These are phyloP conservation scores for Fusarium bulbicola DNA, from an alignment of 2,329 filamentous ascomycete species.

Conservation along the genomic window DNA sequence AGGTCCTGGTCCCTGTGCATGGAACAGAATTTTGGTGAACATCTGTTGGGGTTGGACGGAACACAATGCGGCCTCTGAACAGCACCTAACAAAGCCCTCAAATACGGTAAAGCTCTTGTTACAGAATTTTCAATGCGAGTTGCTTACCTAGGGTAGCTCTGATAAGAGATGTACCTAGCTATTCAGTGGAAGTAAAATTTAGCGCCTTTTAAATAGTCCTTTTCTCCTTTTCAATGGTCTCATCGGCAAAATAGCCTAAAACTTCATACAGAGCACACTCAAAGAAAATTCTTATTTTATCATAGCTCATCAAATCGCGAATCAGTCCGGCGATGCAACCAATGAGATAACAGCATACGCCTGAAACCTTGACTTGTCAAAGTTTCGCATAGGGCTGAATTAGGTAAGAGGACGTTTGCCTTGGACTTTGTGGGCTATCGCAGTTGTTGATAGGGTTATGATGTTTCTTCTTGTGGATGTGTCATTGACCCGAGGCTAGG, in stretches of 20 bases:
- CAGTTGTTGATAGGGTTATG: accelerated
- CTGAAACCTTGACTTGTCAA: not conserved
- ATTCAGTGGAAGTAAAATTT: accelerated
- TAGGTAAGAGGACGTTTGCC: accelerated
- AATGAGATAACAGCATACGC: not conserved
- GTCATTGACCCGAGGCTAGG: not conserved
- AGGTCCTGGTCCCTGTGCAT: no score
- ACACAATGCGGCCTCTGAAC: not conserved
- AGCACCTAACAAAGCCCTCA: accelerated
- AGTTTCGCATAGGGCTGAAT: not conserved
- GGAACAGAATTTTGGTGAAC: not conserved
- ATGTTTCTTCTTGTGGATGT: no score
- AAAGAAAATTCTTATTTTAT: not conserved
- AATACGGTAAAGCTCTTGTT: no score
- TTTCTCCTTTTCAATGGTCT: accelerated
- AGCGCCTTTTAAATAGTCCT: accelerated
- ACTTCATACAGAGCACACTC: accelerated
- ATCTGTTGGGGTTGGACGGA: not conserved
- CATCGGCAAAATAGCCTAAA: no score
- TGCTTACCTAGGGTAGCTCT: no score
- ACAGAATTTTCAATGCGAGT: not conserved
- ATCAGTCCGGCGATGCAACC: not conserved
- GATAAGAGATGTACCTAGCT: not conserved
- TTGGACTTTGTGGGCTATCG: not conserved
- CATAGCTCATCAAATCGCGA: no score